These are phyloP conservation scores for Colletotrichum sp. DNA, from an alignment of 2,329 filamentous ascomycete species.

Conservation along the genomic window DNA sequence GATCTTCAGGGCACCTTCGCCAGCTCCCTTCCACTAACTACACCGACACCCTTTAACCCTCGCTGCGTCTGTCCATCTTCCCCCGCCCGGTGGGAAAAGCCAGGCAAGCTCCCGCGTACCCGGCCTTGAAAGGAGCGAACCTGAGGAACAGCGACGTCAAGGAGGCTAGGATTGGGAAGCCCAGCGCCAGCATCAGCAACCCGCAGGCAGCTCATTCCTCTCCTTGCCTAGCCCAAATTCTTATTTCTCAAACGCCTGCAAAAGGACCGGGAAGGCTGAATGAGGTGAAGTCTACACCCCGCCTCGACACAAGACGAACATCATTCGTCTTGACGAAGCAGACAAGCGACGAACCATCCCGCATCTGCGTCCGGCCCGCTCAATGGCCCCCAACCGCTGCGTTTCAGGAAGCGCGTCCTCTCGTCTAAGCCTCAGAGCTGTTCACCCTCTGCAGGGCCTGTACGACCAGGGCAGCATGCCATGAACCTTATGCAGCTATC, in stretches of 20 bases:
- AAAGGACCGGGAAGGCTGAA: neutral
- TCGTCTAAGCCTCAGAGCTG: neutral
- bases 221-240: neutral
- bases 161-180: neutral
- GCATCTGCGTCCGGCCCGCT: neutral
- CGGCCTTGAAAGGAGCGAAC: neutral
- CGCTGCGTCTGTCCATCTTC: neutral
- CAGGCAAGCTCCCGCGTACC: neutral
- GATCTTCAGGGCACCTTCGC: neutral
- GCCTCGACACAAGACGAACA: neutral
- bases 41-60: neutral
- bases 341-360: neutral
- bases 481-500: neutral
- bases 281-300: neutral
- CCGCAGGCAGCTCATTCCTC: neutral
- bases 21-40: neutral
- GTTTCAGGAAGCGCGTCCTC: conserved; percentile 19
- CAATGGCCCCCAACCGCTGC: conserved; percentile 9
- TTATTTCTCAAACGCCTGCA: neutral
- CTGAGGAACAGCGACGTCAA: neutral
- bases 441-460: neutral
- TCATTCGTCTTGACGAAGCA: neutral
- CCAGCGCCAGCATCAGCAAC: neutral
- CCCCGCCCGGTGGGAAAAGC: neutral
- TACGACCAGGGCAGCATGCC: neutral